Evolutionary conservation across 1,139 yeast genomes (phyloP).

Genomic region (Scheffersomyces quercinus): DNA sequence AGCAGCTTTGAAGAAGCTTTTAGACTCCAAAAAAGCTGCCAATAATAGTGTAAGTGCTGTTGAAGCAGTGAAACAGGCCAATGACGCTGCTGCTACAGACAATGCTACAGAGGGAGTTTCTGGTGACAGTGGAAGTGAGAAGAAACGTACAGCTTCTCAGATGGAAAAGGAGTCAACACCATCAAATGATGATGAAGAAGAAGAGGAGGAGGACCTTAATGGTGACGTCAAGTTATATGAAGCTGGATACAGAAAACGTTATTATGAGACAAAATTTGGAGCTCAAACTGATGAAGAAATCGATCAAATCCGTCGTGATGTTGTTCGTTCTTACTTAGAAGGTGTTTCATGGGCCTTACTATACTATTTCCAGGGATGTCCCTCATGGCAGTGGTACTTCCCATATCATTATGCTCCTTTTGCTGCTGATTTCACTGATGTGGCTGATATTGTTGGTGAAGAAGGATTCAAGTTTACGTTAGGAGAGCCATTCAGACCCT

Average conservation of each 20-base stretch:
- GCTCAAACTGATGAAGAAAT: constrained; percentile 57
- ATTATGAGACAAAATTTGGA: constrained; percentile 76
- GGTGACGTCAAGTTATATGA: constrained; percentile 78
- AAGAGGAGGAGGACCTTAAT: constrained; percentile 1
- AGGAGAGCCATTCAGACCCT: constrained; percentile 88
- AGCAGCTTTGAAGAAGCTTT: constrained; percentile 54
- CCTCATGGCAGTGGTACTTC: constrained; percentile 98
- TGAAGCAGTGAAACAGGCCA: constrained; percentile 37
- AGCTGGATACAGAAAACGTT: constrained; percentile 82
- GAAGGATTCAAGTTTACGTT: constrained; percentile 61
- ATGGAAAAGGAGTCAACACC: neutral
- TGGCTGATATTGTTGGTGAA: constrained; percentile 46
- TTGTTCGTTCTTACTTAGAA: constrained; percentile 78
- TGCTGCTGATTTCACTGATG: constrained; percentile 77
- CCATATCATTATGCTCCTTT: constrained; percentile 98
- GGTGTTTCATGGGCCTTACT: constrained; percentile 94
- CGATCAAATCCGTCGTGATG: constrained; percentile 53
- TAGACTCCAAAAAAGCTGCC: constrained; percentile 28
- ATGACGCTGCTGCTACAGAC: constrained; percentile 10
- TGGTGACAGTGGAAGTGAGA: neutral
- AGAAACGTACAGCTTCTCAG: neutral
- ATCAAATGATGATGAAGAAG: neutral
- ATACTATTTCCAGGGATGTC: constrained; percentile 96
- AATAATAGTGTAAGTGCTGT: constrained; percentile 40
- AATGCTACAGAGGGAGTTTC: neutral